phyloP scores from a whole-genome alignment of 441 rosid genomes.

The Biscutella auriculata region DNA sequence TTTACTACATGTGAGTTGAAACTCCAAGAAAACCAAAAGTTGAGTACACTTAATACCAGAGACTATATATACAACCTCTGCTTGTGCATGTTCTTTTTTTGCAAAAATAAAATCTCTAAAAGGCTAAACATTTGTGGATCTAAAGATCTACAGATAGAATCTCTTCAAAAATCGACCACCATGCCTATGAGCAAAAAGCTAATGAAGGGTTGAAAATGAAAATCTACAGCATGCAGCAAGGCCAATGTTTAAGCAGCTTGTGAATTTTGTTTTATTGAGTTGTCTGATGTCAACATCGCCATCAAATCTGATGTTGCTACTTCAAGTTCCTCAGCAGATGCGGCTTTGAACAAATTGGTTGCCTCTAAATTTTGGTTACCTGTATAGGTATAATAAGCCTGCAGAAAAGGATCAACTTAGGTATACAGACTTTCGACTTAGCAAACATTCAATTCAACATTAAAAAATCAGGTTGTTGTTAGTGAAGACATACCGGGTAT shows the following conservation, averaged over 20 bases:
- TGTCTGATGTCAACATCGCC: slow-evolving; percentile 2
- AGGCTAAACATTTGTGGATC: neutral
- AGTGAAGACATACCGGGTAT: slow-evolving; percentile 6
- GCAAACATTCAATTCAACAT: neutral
- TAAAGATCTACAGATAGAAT: neutral
- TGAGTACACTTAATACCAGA: neutral
- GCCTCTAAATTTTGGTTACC: slow-evolving; percentile 2
- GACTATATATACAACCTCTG: neutral
- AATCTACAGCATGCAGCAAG: neutral
- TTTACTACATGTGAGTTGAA: too few relatives aligned
- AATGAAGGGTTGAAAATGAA: neutral
- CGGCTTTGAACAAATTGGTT: neutral
- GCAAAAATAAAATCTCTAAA: neutral
- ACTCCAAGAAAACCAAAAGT: slow-evolving; percentile 1
- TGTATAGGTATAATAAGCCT: slow-evolving; percentile 16
- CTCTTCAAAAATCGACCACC: neutral
- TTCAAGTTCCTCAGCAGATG: neutral
- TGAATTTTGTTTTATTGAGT: neutral
- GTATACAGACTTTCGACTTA: neutral
- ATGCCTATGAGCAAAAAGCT: neutral
- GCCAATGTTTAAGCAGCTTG: neutral
- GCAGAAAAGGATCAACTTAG: slow-evolving; percentile 1
- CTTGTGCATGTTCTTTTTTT: neutral
- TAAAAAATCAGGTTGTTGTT: neutral
- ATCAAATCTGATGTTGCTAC: neutral